Base-by-base conservation (phyloP, 352 stramenopile genomes). In the Pythium phragmitis region DNA sequence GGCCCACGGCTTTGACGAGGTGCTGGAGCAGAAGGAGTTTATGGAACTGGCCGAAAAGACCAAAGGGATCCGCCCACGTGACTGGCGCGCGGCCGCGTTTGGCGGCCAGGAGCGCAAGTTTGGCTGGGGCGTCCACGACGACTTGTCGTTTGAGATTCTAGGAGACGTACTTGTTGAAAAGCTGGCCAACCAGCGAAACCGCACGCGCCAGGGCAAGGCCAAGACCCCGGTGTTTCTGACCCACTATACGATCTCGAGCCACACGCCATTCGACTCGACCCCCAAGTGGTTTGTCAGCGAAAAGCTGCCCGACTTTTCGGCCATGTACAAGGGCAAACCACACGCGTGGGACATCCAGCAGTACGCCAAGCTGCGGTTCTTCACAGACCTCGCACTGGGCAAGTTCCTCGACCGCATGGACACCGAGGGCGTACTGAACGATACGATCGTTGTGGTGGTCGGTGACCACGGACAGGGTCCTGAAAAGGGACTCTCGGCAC, bases 241-340 rank as follows among this genome's bases (percentile, higher is more conserved):
- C 3, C 75, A 83, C 46, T 87, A 87, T 57, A 85, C 78, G 4
- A 85, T 87, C 63, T 84, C 74, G 4, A 85, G 74, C 23, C 79
- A 87, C 65, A 72, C 64, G 2, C 72, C 72, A 12, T 87, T 74
- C 47, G 51, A 61, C 8, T 63, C 70, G 2, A 57, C 55, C 0
- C 74, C 78, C 0, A 53, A 68, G 14, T 85, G 78, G 78, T 87
- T 76, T 48, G 51, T 57, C 0, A 21, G 72, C 7, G 33, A 33
- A 13, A 39, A 57, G 2, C 69, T 76, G 16, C 75, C 76, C 2
- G 65, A 84, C n/a, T 76, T 87, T 19, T 30, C 26, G 26, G 26
- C 26, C 26, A 30, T 30, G 26, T 30, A 30, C 26, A 30, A 30
- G 26, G 26, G 26, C 26, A 30, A 30, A 30, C 26, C 26, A 1